Conservation (phyloP, 2,329 filamentous ascomycete species). For the Calonectria pseudoturangicola region DNA sequence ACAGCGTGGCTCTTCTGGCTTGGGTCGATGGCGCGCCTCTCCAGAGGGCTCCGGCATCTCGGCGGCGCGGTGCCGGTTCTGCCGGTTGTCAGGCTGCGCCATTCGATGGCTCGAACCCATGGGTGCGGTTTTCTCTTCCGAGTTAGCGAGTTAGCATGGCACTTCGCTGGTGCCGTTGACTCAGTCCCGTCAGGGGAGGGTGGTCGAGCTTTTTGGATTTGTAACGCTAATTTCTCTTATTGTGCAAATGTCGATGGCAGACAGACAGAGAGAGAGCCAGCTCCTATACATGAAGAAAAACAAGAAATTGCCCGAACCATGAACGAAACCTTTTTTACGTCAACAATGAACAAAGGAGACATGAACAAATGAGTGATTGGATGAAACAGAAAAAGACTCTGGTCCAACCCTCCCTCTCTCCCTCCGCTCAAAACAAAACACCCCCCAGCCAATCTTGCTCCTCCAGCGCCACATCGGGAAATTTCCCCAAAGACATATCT, state of each 20-base stretch:
- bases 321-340: neutral
- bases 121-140: neutral
- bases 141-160: neutral
- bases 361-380: neutral
- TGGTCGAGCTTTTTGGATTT: neutral
- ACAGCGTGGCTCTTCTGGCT: too few relatives aligned
- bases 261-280: neutral
- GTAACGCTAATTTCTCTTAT: neutral
- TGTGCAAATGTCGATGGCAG: neutral
- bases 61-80: slow-evolving; percentile 19
- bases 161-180: neutral
- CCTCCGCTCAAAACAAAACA: neutral
- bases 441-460: slow-evolving; percentile 25
- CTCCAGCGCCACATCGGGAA: slow-evolving; percentile 30
- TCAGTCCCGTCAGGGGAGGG: neutral
- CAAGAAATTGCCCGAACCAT: neutral
- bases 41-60: slow-evolving; percentile 9
- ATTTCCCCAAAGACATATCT: slow-evolving; percentile 22
- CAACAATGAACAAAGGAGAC: neutral
- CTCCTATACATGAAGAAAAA: neutral
- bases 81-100: slow-evolving; percentile 21
- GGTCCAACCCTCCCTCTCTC: slow-evolving; percentile 3
- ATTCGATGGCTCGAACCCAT: slow-evolving; percentile 5
- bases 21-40: neutral
- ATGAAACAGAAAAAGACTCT: slow-evolving; percentile 7